Evolutionary conservation across 2,329 filamentous ascomycete genomes (phyloP).

Genomic region (Penicillium glabrum): DNA sequence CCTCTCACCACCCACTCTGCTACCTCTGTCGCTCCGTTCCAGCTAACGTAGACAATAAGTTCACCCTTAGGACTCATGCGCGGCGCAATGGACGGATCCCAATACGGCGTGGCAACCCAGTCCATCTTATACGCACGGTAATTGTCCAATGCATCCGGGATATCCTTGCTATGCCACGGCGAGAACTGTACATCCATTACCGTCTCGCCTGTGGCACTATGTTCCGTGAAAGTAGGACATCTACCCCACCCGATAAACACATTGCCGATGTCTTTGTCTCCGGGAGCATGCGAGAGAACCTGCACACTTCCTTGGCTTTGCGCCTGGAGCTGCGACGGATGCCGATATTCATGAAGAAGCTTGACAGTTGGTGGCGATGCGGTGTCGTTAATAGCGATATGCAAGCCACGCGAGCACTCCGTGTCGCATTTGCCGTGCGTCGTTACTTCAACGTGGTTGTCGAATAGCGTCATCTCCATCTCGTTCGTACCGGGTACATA

Average conservation of each 20-base stretch:
- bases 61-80: not conserved
- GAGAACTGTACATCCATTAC: conserved; percentile 13
- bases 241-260: conserved; percentile 11
- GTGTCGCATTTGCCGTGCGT: conserved; percentile 1
- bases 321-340: conserved; percentile 9
- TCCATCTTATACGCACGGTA: conserved; percentile 12
- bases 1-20: not conserved
- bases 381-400: conserved; percentile 6
- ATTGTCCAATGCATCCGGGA: conserved; percentile 12
- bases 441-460: conserved; percentile 5
- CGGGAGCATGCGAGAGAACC: not conserved
- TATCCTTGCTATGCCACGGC: conserved; percentile 9
- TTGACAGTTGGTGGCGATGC: conserved; percentile 6
- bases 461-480: conserved; percentile 8
- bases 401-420: conserved; percentile 2
- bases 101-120: conserved; percentile 6
- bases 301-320: conserved; percentile 13
- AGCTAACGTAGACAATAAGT: conserved; percentile 10
- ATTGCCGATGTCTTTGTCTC: not conserved
- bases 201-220: not conserved
- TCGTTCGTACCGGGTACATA: conserved; percentile 9
- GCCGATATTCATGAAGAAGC: conserved; percentile 9
- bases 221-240: conserved; percentile 11
- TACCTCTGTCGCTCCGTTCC: conserved; percentile 12
- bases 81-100: not conserved